phyloP scores from a whole-genome alignment of 1,284 basidiomycete species.

The Cystobasidium slooffiae region DNA sequence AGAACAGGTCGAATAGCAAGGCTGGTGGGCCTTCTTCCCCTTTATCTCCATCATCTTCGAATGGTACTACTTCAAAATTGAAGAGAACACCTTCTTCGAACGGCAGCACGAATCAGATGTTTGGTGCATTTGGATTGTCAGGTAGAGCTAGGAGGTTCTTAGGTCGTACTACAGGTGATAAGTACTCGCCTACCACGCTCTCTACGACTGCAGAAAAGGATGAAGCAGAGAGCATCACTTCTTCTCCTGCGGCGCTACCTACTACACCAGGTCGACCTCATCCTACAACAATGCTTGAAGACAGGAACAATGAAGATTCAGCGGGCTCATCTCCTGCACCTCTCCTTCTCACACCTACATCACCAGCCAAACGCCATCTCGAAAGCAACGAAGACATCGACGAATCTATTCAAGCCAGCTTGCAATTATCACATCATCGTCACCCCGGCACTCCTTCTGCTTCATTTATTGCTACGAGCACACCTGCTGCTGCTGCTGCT shows the following conservation, averaged over 20 bases:
- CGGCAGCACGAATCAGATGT: not conserved
- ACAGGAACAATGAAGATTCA: too few species aligned
- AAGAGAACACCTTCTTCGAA: not conserved
- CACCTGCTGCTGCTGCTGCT: not conserved
- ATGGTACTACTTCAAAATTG: not conserved
- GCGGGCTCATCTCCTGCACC: too few species aligned
- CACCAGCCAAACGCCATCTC: not conserved
- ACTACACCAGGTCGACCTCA: not conserved
- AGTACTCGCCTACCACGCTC: not conserved
- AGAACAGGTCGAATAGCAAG: slow-evolving; percentile 2
- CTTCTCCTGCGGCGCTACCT: not conserved
- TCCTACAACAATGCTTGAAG: not conserved
- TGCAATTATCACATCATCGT: too few species aligned
- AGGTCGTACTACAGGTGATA: not conserved
- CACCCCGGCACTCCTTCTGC: too few species aligned
- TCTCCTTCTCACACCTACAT: not conserved
- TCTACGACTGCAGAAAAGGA: slow-evolving; percentile 8
- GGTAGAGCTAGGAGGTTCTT: not conserved
- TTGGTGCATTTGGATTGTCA: slow-evolving; percentile 9
- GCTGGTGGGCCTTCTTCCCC: not conserved
- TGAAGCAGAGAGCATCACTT: not conserved
- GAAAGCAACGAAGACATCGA: slow-evolving; percentile 5
- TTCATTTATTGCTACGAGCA: not conserved
- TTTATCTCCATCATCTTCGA: too few species aligned
- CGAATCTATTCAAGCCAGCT: not conserved